These are phyloP conservation scores for Pseudotsuga menziesii DNA, from an alignment of 75 land plant genomes.

Conservation along the genomic window DNA sequence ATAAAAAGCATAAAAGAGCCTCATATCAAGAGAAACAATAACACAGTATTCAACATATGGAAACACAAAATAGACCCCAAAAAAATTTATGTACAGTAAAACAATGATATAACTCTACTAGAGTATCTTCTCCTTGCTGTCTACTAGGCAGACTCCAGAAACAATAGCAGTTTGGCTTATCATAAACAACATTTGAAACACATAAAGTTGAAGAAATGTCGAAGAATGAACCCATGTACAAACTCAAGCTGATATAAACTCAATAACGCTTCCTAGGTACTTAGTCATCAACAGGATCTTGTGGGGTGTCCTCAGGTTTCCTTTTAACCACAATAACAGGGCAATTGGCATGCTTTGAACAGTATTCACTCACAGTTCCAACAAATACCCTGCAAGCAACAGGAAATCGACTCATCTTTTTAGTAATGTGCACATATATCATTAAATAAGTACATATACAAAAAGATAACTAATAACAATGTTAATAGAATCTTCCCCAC, in stretches of 20 bases:
- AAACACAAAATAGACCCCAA: no score
- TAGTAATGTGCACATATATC: not conserved
- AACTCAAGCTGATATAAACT: not conserved
- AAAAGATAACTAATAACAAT: not conserved
- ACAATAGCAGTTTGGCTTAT: no score
- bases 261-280: not conserved
- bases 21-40: no score
- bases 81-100: no score
- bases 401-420: not conserved
- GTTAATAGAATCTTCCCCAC: not conserved
- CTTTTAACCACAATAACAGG: slow-evolving; percentile 84
- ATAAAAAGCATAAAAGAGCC: no score
- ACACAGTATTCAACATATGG: no score
- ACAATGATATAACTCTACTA: no score
- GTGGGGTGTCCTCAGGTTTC: slow-evolving; percentile 60
- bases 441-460: not conserved
- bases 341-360: slow-evolving; percentile 79
- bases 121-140: no score
- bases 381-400: slow-evolving; percentile 67
- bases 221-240: no score
- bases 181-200: no score
- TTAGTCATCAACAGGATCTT: slow-evolving; percentile 86
- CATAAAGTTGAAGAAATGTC: no score
- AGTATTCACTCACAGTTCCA: slow-evolving; percentile 82
- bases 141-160: no score